phyloP scores from a whole-genome alignment of 2,329 filamentous ascomycete species.

The Colletotrichum lindemuthianum region DNA sequence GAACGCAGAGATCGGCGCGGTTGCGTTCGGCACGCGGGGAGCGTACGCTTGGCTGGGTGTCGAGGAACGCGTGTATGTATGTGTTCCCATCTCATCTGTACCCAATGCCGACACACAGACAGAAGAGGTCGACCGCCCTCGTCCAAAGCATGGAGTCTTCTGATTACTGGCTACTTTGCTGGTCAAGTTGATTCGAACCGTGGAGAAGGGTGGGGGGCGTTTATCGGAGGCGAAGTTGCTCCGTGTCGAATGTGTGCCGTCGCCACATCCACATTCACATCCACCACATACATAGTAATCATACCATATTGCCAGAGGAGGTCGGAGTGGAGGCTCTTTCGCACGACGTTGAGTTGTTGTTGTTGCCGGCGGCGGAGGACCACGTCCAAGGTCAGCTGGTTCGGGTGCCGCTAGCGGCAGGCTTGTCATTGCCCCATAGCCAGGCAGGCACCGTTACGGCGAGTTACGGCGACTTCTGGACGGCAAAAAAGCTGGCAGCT shows the following conservation, averaged over 20 bases:
- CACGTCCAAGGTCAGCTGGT: constrained; percentile 13
- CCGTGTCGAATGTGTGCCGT: background rate
- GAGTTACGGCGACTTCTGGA: constrained; percentile 1
- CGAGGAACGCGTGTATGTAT: background rate
- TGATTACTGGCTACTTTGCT: background rate
- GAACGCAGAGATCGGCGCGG: constrained; percentile 23
- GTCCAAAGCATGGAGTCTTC: background rate
- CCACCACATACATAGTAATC: too few relatives aligned
- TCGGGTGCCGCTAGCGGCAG: constrained; percentile 17
- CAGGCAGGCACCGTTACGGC: constrained; percentile 30
- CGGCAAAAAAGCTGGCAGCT: background rate
- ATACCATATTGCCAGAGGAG: too few relatives aligned
- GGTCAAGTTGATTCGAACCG: background rate
- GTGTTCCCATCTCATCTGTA: background rate
- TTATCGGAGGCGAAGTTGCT: background rate
- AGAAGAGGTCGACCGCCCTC: background rate
- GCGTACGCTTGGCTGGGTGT: constrained; percentile 8
- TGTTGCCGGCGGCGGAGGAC: background rate
- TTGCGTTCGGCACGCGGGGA: constrained; percentile 28
- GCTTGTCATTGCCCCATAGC: constrained; percentile 2
- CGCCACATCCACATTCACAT: too few relatives aligned
- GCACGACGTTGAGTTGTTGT: constrained; percentile 20
- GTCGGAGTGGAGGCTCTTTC: constrained; percentile 23
- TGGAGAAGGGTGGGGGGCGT: constrained; percentile 8
- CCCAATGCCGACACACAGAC: constrained; percentile 6